Base-by-base conservation (phyloP, 805 yeast genomes). In the Jamesozyma spencerorum region DNA sequence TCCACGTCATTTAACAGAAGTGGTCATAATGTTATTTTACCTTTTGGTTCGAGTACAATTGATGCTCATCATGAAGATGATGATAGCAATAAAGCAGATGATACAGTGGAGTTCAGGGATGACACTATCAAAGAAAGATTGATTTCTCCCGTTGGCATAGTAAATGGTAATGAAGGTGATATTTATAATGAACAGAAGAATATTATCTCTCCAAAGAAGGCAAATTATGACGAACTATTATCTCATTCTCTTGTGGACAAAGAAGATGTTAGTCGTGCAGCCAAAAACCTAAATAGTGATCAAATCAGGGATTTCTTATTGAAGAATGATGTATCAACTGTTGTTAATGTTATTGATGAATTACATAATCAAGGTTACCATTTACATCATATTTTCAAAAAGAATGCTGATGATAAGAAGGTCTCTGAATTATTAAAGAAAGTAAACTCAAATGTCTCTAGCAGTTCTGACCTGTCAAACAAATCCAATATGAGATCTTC, bases 281-380 rank as follows among this genome's bases (percentile, higher is more conserved):
- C 62, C 3, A 54, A 55, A 31, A 47, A 55, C 4, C 40, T 61
- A 36, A 60, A 66, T 43, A 63, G 65, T 45, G 70, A 64, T 18
- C 53, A 60, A 39, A 55, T 63, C 36, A 65, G 58, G 47, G 63
- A 62, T 26, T 57, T 60, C 33, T 51, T 64, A 40, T 45, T 61
- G 34, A 65, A 60, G 46, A 61, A 71, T 22, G 67, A 68, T 46
- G 55, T 66, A 8, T 55, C 65, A 4, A 60, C 64, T 20, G 60
- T 70, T 12, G 53, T 65, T 8, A 60, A 58, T 15, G 59, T 65
- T 5, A 53, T 72, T 34, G 64, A 64, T 35, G 59, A 62, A 24
- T 47, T 72, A 41, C 68, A 68, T 41, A 55, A 50, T 7, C 55
- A 60, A 24, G 75, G 75, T 4, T 60, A 70, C 13, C 54, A 64